Percentiles rank a stretch among this genome's conserved stretches.
These are phyloP conservation scores for Ustilago bromivora DNA, from an alignment of 1,284 basidiomycete species.

Conservation along the genomic window DNA sequence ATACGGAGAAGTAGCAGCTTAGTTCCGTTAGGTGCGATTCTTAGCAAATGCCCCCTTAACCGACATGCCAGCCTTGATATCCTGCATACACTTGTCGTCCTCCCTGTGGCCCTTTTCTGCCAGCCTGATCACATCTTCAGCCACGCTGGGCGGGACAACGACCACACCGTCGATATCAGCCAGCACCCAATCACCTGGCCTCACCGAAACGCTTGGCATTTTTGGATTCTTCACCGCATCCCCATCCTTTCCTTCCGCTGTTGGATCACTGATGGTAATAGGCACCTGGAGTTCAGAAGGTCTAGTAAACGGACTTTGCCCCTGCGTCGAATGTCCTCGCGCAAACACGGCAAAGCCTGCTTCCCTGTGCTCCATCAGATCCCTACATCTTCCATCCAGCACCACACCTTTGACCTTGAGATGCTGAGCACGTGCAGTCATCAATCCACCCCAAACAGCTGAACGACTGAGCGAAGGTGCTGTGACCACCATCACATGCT, in stretches of 20 bases:
- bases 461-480: constrained; percentile 82
- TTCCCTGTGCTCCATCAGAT: constrained; percentile 80
- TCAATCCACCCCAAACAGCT: constrained; percentile 90
- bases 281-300: constrained; percentile 83
- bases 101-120: constrained; percentile 77
- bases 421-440: constrained; percentile 84
- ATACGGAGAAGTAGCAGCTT: neutral
- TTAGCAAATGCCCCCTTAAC: constrained; percentile 82
- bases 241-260: constrained; percentile 13
- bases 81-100: constrained; percentile 81
- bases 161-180: constrained; percentile 93
- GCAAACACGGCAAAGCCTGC: constrained; percentile 76
- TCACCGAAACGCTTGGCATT: constrained; percentile 74
- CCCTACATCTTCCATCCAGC: constrained; percentile 83
- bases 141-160: constrained; percentile 77
- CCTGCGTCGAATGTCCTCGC: constrained; percentile 83
- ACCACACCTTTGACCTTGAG: constrained; percentile 80
- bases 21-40: constrained; percentile 76
- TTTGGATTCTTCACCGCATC: constrained; percentile 28
- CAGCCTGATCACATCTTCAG: constrained; percentile 76
- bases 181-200: constrained; percentile 85
- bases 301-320: constrained; percentile 87
- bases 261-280: constrained; percentile 74
- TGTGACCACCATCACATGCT: constrained; percentile 79
- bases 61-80: constrained; percentile 80